Evolutionary conservation across 192 early-diverging fungal genomes (phyloP).

Genomic region (Spinellus fusiger): DNA sequence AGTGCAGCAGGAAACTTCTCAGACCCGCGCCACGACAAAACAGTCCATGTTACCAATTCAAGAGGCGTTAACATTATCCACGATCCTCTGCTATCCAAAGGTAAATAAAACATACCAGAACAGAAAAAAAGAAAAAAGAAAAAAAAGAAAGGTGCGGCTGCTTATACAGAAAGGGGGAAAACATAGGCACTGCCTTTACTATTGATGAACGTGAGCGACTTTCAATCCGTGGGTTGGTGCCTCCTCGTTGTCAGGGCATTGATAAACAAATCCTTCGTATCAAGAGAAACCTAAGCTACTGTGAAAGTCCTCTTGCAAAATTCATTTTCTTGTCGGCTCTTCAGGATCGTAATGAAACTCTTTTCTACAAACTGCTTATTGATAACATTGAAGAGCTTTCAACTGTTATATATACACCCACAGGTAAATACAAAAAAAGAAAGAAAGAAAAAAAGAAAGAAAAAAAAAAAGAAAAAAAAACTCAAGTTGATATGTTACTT

Average conservation of each 20-base stretch:
- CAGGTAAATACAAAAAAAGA: slow-evolving; percentile 2
- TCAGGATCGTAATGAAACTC: slow-evolving; percentile 67
- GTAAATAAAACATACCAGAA: slow-evolving; percentile 5
- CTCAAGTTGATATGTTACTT: slow-evolving; percentile 1
- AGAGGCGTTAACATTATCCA: slow-evolving; percentile 47
- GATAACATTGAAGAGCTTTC: slow-evolving; percentile 66
- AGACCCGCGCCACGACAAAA: slow-evolving; percentile 28
- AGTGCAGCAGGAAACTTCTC: slow-evolving; percentile 1
- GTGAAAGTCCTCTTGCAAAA: slow-evolving; percentile 63
- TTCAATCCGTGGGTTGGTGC: slow-evolving; percentile 46
- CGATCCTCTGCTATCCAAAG: slow-evolving; percentile 46
- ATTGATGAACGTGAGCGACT: slow-evolving; percentile 45
- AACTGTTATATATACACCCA: slow-evolving; percentile 37
- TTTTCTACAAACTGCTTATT: slow-evolving; percentile 81
- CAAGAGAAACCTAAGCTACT: slow-evolving; percentile 41
- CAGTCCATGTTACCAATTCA: slow-evolving; percentile 20
- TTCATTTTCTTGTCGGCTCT: slow-evolving; percentile 81
- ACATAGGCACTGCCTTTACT: slow-evolving; percentile 42
- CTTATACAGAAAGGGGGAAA: not conserved
- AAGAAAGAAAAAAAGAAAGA: not conserved
- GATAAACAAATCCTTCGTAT: slow-evolving; percentile 45
- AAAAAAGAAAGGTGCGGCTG: not conserved
- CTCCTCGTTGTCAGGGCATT: slow-evolving; percentile 49
- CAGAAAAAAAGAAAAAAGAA: not conserved
- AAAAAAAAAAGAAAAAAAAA: not conserved